These are phyloP conservation scores for Phoma sp. DNA, from an alignment of 2,329 filamentous ascomycete species.

Conservation along the genomic window DNA sequence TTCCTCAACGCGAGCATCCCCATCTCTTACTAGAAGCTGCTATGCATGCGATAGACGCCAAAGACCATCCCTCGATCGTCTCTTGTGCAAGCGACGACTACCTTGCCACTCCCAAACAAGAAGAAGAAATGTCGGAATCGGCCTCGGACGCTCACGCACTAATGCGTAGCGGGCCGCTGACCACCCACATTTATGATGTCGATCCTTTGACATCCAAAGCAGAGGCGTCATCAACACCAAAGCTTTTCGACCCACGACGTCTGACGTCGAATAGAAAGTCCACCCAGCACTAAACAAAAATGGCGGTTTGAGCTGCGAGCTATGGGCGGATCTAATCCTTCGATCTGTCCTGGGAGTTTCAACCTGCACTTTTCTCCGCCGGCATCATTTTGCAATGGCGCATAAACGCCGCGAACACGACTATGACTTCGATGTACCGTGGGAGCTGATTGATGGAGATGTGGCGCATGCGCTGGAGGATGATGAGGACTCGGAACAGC, in stretches of 20 bases:
- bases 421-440: constrained; percentile 12
- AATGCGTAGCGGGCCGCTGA: constrained; percentile 1
- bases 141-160: not conserved
- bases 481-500: constrained; percentile 11
- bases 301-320: not conserved
- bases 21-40: too few species aligned
- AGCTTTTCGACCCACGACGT: not conserved
- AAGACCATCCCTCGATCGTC: too few species aligned
- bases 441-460: constrained; percentile 3
- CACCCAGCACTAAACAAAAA: not conserved
- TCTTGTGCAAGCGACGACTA: too few species aligned
- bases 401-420: constrained; percentile 12
- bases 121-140: too few species aligned
- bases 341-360: too few species aligned
- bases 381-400: not conserved
- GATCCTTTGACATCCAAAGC: not conserved
- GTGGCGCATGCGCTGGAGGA: not conserved
- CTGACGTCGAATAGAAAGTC: constrained; percentile 4
- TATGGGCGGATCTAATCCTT: too few species aligned
- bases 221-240: not conserved
- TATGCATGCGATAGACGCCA: too few species aligned
- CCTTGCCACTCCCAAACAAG: too few species aligned
- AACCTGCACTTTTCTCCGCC: too few species aligned
- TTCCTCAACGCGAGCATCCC: too few species aligned
- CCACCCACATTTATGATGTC: constrained; percentile 3